Conservation (phyloP, 1,284 basidiomycete genomes). For the Boletus mariae region DNA sequence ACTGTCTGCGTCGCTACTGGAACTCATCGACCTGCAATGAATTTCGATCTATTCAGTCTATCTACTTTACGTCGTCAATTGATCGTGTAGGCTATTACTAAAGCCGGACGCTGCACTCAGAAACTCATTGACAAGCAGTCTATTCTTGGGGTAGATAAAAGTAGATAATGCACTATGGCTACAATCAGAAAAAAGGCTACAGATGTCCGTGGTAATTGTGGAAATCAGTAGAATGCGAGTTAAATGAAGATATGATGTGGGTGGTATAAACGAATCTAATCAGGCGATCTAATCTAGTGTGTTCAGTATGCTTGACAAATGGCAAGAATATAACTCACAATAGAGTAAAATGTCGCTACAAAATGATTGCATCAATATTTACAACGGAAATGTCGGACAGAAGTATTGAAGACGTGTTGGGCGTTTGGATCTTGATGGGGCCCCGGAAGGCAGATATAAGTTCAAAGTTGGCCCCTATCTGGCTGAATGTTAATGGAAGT, state of each 20-base stretch:
- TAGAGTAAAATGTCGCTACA: background rate
- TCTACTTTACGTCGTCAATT: too few species aligned
- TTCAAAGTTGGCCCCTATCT: too few species aligned
- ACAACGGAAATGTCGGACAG: too few species aligned
- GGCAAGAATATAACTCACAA: constrained; percentile 6
- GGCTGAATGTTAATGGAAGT: background rate
- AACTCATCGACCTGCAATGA: too few species aligned
- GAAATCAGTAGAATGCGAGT: background rate
- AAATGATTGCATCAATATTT: too few species aligned
- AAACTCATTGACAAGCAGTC: too few species aligned
- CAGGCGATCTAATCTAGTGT: constrained; percentile 1
- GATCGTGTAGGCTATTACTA: too few species aligned
- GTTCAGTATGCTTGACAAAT: background rate
- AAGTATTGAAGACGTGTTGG: background rate
- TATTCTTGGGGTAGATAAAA: too few species aligned
- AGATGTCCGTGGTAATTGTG: background rate
- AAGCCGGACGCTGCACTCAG: too few species aligned
- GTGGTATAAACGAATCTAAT: background rate
- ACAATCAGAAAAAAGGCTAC: too few species aligned
- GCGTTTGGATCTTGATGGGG: background rate
- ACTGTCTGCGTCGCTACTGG: too few species aligned
- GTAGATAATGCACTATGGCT: too few species aligned
- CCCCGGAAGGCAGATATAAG: background rate
- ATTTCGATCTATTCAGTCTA: background rate
- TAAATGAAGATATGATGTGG: background rate